A percentile compares a stretch with the other conserved stretches of the same genome.
Conservation (phyloP, 352 stramenopile species). For the Pythium aristosporum region DNA sequence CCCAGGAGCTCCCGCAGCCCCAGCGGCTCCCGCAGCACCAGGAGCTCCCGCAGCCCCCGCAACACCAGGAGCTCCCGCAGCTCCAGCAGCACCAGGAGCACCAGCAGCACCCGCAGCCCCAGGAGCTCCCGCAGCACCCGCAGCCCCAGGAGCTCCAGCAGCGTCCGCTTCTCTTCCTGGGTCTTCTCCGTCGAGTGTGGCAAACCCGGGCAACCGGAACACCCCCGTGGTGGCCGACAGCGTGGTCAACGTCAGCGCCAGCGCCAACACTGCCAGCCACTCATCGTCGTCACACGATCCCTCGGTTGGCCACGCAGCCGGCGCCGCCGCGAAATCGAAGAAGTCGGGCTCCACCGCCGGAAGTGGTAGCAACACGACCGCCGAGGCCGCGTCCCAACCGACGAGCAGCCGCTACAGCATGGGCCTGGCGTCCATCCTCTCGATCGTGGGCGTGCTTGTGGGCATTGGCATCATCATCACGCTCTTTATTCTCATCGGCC, state of each 20-base stretch:
- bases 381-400: constrained; percentile 46
- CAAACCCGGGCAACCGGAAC: neutral
- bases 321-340: neutral
- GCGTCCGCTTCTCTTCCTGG: neutral
- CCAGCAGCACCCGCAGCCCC: neutral
- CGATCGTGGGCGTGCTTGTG: constrained; percentile 68
- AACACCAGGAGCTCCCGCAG: neutral
- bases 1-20: too few species aligned
- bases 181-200: neutral
- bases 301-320: neutral
- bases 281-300: constrained; percentile 11
- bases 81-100: neutral
- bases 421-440: constrained; percentile 61
- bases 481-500: constrained; percentile 59
- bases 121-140: neutral
- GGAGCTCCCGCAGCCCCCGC: neutral
- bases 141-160: neutral
- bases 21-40: neutral
- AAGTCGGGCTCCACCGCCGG: neutral
- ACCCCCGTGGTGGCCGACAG: neutral
- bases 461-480: constrained; percentile 54
- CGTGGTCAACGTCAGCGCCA: neutral
- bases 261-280: neutral
- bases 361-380: constrained; percentile 7
- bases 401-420: constrained; percentile 50